Evolutionary conservation across 2,329 filamentous ascomycete genomes (phyloP), one percentile per base, ranked within the genome.

Genomic region (Epichloe uncinata): DNA sequence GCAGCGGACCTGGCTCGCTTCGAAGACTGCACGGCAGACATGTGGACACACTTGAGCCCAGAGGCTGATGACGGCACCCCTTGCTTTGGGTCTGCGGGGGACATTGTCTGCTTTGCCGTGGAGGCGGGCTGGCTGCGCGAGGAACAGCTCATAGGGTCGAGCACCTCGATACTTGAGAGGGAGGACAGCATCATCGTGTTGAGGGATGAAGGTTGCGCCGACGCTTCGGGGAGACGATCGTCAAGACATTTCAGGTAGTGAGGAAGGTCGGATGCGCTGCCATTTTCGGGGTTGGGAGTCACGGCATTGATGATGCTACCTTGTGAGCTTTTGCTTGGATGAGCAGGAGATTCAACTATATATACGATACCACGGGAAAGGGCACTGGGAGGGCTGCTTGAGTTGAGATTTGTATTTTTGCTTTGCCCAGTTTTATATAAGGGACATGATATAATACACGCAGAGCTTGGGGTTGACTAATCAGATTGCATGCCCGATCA

Each of bases 91-190:
- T 73, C 73, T 45, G 77, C 78, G 2, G 76, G 70, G 12, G 77
- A 80, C 52, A 67, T 80, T 16, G 74, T 81, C 33, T 66, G 70
- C 46, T 81, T 78, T 57, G 75, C 75, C 3, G 67, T 78, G 11
- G 77, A 81, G 60, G 69, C 74, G 1, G 77, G 75, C 5, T 81
- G 78, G 78, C 64, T 81, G 42, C 69, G 66, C 1, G 70, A 75
- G 56, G 69, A 69, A 16, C 77, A 81, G 61, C 59, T 81, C 40
- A 61, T 68, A 22, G 73, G 67, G 4, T 55, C 57, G 2, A 63
- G 60, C 12, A 58, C 59, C 12, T 69, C 66, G 11, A 53, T 68
- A 36, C 36, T 68, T 11, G 66, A 69, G 45, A 57, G 62, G 34
- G 69, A 70, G 53, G 67, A 70, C 22, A 71, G 69, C 56, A 71